Conservation (phyloP, 1,284 basidiomycete species). For the Paramarasmius palmivorus region DNA sequence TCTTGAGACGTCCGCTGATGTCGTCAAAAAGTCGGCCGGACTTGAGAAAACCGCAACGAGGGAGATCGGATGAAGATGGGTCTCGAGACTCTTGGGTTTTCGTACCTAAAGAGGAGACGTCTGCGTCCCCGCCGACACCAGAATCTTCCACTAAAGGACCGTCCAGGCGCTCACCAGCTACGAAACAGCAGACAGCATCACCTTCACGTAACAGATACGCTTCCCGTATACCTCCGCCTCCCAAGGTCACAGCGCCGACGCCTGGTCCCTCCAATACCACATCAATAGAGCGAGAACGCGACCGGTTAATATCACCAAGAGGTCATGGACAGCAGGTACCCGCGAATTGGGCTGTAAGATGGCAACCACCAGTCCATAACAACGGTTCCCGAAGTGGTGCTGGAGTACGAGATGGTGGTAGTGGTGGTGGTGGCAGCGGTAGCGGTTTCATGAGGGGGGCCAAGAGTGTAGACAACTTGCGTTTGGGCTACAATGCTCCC, state of each 20-base stretch:
- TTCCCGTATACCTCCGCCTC: constrained; percentile 37
- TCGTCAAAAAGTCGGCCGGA: constrained; percentile 1
- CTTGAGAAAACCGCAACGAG: constrained; percentile 22
- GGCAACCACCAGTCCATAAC: constrained; percentile 42
- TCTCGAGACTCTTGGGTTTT: constrained; percentile 41
- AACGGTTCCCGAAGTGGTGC: too few species aligned
- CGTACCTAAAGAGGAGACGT: constrained; percentile 33
- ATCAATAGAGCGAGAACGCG: constrained; percentile 11
- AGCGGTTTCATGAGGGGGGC: constrained; percentile 38
- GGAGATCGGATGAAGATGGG: constrained; percentile 28
- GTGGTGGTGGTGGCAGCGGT: constrained; percentile 23
- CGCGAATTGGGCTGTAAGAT: constrained; percentile 45
- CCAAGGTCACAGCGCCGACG: constrained; percentile 40
- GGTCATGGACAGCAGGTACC: constrained; percentile 45
- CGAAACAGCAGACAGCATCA: constrained; percentile 24
- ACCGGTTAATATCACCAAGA: constrained; percentile 12
- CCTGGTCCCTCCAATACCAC: constrained; percentile 25
- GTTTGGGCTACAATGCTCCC: constrained; percentile 30
- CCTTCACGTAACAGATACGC: constrained; percentile 28
- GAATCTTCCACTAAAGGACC: too few species aligned
- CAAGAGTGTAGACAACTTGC: constrained; percentile 63
- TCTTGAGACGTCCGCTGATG: too few species aligned
- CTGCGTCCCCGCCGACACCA: constrained; percentile 22
- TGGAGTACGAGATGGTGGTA: too few species aligned
- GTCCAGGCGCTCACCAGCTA: constrained; percentile 21